These are phyloP conservation scores for Aspergillus amoenus DNA, from an alignment of 2,329 filamentous ascomycete species.

Conservation along the genomic window DNA sequence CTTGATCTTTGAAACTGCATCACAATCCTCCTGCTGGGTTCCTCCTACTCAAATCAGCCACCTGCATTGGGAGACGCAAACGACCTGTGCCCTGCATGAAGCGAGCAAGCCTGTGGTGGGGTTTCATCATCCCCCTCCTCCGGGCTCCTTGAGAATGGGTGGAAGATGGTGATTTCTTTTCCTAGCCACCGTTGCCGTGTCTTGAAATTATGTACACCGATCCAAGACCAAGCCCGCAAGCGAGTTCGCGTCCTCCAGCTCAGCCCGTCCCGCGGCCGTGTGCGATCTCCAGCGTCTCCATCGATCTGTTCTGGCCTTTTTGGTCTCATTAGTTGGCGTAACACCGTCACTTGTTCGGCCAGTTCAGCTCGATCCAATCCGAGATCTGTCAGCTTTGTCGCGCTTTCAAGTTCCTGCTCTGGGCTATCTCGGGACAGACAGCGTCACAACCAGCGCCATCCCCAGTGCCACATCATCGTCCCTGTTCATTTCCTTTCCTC, in stretches of 20 bases:
- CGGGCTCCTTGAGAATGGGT: background rate
- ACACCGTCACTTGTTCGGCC: background rate
- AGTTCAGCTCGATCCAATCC: background rate
- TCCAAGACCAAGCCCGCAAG: background rate
- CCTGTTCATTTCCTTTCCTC: background rate
- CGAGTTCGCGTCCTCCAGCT: background rate
- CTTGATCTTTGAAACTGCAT: background rate
- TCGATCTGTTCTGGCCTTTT: slow-evolving; percentile 3
- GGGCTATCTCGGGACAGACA: background rate
- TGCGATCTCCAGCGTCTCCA: background rate
- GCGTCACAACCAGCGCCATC: background rate
- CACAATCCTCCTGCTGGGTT: background rate
- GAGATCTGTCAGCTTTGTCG: background rate
- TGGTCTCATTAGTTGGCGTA: background rate
- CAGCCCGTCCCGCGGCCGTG: background rate
- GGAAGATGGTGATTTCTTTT: background rate
- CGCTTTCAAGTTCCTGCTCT: background rate
- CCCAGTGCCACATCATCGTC: background rate
- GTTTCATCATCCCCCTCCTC: background rate
- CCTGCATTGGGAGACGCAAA: slow-evolving; percentile 20
- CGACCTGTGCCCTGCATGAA: slow-evolving; percentile 20
- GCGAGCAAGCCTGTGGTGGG: slow-evolving; percentile 1
- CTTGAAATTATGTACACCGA: background rate
- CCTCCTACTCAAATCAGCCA: slow-evolving; percentile 21
- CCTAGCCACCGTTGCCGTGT: background rate